Evolutionary conservation across 2,329 filamentous ascomycete genomes (phyloP).

Genomic region (Peltaster fructicola): DNA sequence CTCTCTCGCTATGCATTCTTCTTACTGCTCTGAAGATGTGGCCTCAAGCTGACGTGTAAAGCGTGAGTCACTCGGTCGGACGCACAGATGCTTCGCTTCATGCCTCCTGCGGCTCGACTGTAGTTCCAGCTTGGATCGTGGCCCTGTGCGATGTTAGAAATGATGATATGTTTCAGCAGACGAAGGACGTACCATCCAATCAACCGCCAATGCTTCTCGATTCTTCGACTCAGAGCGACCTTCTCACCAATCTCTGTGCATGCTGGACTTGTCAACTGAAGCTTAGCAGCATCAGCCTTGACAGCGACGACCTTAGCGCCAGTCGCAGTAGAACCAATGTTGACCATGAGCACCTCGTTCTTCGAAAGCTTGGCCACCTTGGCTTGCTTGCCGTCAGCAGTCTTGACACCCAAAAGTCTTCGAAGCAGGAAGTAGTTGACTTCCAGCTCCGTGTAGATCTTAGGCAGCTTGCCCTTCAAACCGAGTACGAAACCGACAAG

Average conservation of each 20-base stretch:
- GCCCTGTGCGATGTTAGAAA: slow-evolving; percentile 7
- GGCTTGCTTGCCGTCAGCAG: slow-evolving; percentile 94
- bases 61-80: no score
- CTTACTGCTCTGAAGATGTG: no score
- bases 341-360: slow-evolving; percentile 99
- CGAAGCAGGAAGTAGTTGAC: slow-evolving; percentile 98
- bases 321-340: slow-evolving; percentile 93
- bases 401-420: slow-evolving; percentile 87
- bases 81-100: no score
- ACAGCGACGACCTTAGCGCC: slow-evolving; percentile 95
- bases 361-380: slow-evolving; percentile 97
- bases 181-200: slow-evolving; percentile 49
- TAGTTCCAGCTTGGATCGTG: slow-evolving; percentile 17
- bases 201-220: slow-evolving; percentile 97
- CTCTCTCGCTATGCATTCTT: no score
- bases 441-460: slow-evolving; percentile 96
- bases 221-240: slow-evolving; percentile 87
- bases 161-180: neutral
- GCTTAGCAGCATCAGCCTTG: slow-evolving; percentile 92
- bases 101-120: slow-evolving; percentile 12
- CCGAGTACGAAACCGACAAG: slow-evolving; percentile 95
- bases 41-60: no score
- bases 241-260: slow-evolving; percentile 98
- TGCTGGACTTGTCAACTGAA: slow-evolving; percentile 65
- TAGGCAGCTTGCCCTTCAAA: slow-evolving; percentile 78